Conservation (phyloP, 371 early-diverging fungal genomes). For the Massospora cicadina region DNA sequence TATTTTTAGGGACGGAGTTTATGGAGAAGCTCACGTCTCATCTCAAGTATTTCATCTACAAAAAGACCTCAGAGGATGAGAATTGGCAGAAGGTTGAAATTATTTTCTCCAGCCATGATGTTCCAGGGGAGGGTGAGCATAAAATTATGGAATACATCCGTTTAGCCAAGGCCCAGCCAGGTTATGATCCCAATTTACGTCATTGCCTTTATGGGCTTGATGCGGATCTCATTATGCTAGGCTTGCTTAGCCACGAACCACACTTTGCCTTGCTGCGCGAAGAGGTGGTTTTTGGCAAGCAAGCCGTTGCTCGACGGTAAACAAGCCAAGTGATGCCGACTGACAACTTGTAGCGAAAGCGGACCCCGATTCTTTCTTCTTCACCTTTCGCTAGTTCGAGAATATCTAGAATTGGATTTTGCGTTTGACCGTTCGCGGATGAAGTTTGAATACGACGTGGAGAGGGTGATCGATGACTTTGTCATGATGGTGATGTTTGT, state of each 20-base stretch:
- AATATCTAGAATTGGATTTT: constrained; percentile 54
- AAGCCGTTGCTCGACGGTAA: constrained; percentile 12
- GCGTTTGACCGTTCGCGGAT: constrained; percentile 48
- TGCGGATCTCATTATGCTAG: constrained; percentile 98
- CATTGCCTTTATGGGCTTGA: constrained; percentile 97
- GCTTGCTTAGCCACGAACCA: constrained; percentile 86
- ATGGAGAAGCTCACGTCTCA: constrained; percentile 81
- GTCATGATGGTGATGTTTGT: constrained; percentile 85
- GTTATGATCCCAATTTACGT: constrained; percentile 64
- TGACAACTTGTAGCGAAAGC: constrained; percentile 18
- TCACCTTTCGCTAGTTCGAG: constrained; percentile 75
- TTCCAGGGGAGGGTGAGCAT: constrained; percentile 99
- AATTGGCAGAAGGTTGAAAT: constrained; percentile 79
- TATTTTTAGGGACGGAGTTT: constrained; percentile 70
- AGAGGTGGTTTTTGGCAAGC: constrained; percentile 77
- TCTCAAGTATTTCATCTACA: constrained; percentile 78
- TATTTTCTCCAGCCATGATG: constrained; percentile 84
- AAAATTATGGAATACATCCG: constrained; percentile 99
- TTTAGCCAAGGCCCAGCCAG: constrained; percentile 52
- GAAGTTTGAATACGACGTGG: constrained; percentile 57
- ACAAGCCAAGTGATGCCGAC: neutral
- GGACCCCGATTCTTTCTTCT: constrained; percentile 55
- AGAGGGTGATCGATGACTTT: constrained; percentile 93
- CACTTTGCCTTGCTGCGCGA: constrained; percentile 93
- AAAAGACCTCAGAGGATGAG: constrained; percentile 75